A percentile compares a stretch with the other conserved stretches of the same genome.
Evolutionary conservation across 768 basidiomycete genomes (phyloP).

Genomic region (Megacollybia marginata): DNA sequence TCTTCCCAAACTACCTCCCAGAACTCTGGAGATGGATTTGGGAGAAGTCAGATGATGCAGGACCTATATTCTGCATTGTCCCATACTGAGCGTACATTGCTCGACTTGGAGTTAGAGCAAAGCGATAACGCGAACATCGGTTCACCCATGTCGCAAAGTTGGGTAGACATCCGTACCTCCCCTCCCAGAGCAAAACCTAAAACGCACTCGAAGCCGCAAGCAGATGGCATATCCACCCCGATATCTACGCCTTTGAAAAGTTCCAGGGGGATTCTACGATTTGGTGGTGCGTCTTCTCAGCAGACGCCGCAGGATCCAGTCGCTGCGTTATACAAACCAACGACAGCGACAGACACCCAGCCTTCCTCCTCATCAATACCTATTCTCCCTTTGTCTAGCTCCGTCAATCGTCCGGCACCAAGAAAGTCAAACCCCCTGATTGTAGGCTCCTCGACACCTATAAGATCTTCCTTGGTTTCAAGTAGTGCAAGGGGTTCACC

Average conservation of each 20-base stretch:
- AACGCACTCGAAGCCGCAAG: too few species aligned
- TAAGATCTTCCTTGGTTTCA: too few species aligned
- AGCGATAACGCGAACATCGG: not conserved
- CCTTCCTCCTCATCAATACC: not conserved
- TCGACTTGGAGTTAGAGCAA: constrained; percentile 51
- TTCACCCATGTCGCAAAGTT: not conserved
- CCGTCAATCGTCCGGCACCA: not conserved
- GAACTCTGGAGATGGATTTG: constrained; percentile 29
- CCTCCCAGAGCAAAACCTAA: not conserved
- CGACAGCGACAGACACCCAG: too few species aligned
- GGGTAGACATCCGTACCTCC: not conserved
- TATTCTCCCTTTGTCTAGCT: not conserved
- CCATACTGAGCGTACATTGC: constrained; percentile 48
- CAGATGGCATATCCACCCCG: too few species aligned
- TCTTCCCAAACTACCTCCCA: constrained; percentile 33
- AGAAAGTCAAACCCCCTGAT: too few species aligned
- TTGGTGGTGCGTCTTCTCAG: too few species aligned
- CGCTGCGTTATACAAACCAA: too few species aligned
- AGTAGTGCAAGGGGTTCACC: too few species aligned
- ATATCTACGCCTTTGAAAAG: too few species aligned
- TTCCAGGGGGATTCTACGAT: too few species aligned
- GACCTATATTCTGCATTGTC: constrained; percentile 63
- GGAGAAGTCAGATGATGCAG: constrained; percentile 64
- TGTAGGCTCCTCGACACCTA: too few species aligned
- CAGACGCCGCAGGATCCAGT: too few species aligned